phyloP scores from a whole-genome alignment of 2,329 filamentous ascomycete species.

The Allantophomopsis lycopodina region DNA sequence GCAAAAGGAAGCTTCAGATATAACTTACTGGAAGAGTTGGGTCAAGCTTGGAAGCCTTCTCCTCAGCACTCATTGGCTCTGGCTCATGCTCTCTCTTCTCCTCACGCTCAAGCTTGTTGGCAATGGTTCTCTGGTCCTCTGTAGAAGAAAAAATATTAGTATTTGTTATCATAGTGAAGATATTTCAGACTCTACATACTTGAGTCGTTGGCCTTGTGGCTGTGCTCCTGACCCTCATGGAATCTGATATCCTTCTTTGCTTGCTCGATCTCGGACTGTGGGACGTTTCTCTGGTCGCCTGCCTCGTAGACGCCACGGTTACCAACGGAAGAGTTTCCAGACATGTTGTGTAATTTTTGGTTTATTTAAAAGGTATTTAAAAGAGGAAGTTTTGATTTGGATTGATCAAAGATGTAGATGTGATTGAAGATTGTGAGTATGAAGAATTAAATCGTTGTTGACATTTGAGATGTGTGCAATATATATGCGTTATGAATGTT shows the following conservation, averaged over 20 bases:
- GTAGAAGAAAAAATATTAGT: conserved; percentile 3
- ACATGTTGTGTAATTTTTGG: neutral
- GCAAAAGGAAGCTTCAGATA: conserved; percentile 6
- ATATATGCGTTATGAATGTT: too few relatives aligned
- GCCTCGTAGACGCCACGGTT: conserved; percentile 54
- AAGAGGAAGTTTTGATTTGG: neutral
- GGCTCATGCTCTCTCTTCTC: conserved; percentile 23
- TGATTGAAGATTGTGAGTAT: neutral
- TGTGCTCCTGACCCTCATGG: conserved; percentile 58
- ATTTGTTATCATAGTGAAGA: neutral
- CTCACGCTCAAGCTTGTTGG: conserved; percentile 56
- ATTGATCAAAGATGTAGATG: neutral
- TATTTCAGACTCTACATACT: conserved; percentile 33
- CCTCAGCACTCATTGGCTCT: neutral
- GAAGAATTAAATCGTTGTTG: neutral
- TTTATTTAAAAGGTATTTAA: neutral
- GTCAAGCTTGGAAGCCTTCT: conserved; percentile 22
- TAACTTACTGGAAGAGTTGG: conserved; percentile 41
- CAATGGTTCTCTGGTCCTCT: conserved; percentile 61
- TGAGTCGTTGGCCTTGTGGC: conserved; percentile 55
- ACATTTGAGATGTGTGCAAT: too few relatives aligned
- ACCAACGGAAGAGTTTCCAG: conserved; percentile 36
- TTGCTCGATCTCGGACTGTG: conserved; percentile 30
- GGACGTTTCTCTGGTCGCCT: conserved; percentile 59
- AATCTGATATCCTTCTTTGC: conserved; percentile 43